Percentiles rank a stretch among this genome's conserved stretches.
phyloP scores from a whole-genome alignment of 2,329 filamentous ascomycete genomes.

The Colletotrichum tanaceti region DNA sequence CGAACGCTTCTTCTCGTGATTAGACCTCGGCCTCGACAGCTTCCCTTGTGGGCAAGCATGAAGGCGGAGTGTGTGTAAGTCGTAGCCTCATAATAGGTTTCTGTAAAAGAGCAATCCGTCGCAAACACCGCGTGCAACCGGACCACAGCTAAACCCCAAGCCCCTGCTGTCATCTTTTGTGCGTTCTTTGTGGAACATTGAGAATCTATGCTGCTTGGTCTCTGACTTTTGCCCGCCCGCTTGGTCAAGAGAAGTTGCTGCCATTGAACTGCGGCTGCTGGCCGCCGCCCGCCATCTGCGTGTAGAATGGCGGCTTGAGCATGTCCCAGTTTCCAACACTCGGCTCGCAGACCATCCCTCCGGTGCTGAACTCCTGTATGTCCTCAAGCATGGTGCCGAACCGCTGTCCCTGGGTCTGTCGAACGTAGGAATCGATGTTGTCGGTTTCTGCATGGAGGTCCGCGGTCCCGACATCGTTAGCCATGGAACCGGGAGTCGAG shows the following conservation, averaged over 20 bases:
- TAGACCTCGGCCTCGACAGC: constrained; percentile 4
- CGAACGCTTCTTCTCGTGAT: not conserved
- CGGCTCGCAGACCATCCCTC: constrained; percentile 26
- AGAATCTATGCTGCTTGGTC: not conserved
- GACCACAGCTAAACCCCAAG: not conserved
- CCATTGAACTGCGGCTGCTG: constrained; percentile 26
- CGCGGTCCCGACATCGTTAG: constrained; percentile 5
- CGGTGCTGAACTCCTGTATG: constrained; percentile 32
- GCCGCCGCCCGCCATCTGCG: constrained; percentile 24
- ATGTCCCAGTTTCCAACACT: constrained; percentile 28
- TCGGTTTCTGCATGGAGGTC: not conserved
- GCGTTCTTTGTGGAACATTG: not conserved
- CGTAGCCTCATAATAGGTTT: constrained; percentile 20
- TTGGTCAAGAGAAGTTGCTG: constrained; percentile 20
- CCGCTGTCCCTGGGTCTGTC: constrained; percentile 35
- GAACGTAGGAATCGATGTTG: constrained; percentile 34
- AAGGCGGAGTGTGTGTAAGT: not conserved
- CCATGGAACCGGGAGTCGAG: not conserved
- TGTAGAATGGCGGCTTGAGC: constrained; percentile 26
- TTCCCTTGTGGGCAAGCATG: not conserved
- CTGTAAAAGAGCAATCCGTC: not conserved
- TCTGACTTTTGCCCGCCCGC: not conserved
- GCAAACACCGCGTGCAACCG: not conserved
- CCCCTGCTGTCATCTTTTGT: not conserved
- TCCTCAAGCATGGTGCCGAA: constrained; percentile 30